A percentile compares a stretch with the other conserved stretches of the same genome.
phyloP scores from a whole-genome alignment of 2,329 filamentous ascomycete species.

The Fusarium marasasianum region DNA sequence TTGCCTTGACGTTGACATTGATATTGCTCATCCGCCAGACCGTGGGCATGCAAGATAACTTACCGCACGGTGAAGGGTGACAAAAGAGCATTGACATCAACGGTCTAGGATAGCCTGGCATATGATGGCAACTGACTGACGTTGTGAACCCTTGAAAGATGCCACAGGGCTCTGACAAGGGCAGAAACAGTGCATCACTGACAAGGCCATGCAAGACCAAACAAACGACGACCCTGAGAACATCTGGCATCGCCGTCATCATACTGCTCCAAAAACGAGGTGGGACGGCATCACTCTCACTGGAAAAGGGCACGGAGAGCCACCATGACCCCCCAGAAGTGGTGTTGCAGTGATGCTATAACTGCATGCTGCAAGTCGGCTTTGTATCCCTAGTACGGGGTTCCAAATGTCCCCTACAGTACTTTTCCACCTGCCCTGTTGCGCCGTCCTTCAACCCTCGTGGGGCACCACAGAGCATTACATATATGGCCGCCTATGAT shows the following conservation, averaged over 20 bases:
- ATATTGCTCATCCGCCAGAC: slow-evolving; percentile 10
- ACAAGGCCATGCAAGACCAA: slow-evolving; percentile 25
- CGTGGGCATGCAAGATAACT: slow-evolving; percentile 4
- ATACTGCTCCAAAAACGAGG: slow-evolving; percentile 39
- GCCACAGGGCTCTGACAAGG: slow-evolving; percentile 32
- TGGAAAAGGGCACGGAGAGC: slow-evolving; percentile 14
- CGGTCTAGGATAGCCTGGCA: slow-evolving; percentile 35
- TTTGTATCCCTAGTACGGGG: slow-evolving; percentile 8
- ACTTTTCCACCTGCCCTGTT: slow-evolving; percentile 31
- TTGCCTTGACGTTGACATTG: slow-evolving; percentile 10
- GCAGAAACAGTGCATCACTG: slow-evolving; percentile 1
- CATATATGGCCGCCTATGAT: slow-evolving; percentile 26
- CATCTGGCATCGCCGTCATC: slow-evolving; percentile 39
- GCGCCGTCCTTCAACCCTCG: slow-evolving; percentile 16
- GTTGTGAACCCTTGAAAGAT: slow-evolving; percentile 38
- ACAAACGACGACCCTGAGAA: slow-evolving; percentile 35
- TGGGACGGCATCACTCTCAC: slow-evolving; percentile 37
- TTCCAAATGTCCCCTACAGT: background rate
- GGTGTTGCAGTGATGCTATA: slow-evolving; percentile 44
- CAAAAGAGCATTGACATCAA: slow-evolving; percentile 41
- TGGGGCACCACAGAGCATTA: slow-evolving; percentile 19
- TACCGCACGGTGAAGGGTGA: slow-evolving; percentile 30
- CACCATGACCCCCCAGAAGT: slow-evolving; percentile 29
- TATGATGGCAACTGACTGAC: slow-evolving; percentile 37
- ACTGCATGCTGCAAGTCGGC: slow-evolving; percentile 29